Base-by-base conservation (phyloP, 495 filamentous ascomycete species). In the Podospora australis region DNA sequence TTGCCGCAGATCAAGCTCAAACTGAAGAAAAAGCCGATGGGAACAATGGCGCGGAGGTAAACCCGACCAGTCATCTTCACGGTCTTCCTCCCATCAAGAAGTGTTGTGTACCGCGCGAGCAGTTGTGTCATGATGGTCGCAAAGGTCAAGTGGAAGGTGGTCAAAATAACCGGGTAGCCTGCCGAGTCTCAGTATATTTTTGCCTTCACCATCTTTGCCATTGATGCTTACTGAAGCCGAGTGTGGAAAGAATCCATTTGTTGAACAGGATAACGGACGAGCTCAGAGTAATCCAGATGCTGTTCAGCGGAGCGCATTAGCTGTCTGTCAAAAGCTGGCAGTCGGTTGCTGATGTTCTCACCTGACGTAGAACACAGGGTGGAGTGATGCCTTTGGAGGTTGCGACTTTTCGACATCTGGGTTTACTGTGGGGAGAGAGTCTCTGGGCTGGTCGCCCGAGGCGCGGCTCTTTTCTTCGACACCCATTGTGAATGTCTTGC, bases 191-290 rank as follows among this genome's bases (percentile, higher is more conserved):
- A 66, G 65, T 58, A 62, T 60, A 24, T 46, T 28, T 14, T n/a
- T 43, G 22, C 40, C 13, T 40, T 23, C 26, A 30, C 13, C 26
- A 34, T 48, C 43, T 34, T 34, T 25, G 41, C n/a, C 22, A 20
- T n/a, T 26, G 24, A 38, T 44, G 70, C 87, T 82, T 78, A 92
- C 88, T 73, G 75, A 96, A 98, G 43, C 84, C 72, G 55, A 81
- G 77, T 22, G 80, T 86, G 59, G 87, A 81, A 45, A 97, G 78
- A 55, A 98, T 90, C 80, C 87, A 91, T 80, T 98, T 98, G 83
- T 98, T 97, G 84, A 96, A 98, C 35, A 97, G 72, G 58, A 98
- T 98, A 53, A 95, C 88, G 53, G 81, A 86, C 25, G 91, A 96
- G 64, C 89, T 95, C 58, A 95, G 70, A 46, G 80, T 66, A 55